phyloP scores from a whole-genome alignment of 2,329 filamentous ascomycete species.

The Nakataea oryzae region DNA sequence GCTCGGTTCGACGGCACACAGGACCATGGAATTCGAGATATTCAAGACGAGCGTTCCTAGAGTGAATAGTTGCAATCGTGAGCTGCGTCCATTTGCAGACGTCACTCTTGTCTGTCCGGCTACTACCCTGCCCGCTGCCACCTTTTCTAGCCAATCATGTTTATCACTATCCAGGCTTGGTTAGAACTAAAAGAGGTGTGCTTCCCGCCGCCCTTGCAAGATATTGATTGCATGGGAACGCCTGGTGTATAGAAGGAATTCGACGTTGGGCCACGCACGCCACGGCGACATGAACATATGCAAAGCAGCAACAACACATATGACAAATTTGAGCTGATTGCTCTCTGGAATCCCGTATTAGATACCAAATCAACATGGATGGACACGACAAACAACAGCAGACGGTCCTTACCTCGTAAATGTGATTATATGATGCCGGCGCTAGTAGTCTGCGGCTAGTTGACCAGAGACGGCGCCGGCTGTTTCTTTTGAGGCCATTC shows the following conservation, averaged over 20 bases:
- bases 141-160: not conserved
- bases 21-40: not conserved
- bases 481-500: not conserved
- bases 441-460: not conserved
- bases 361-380: not conserved
- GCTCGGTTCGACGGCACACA: not conserved
- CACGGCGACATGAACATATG: not conserved
- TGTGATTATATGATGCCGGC: not conserved
- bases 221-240: too few relatives aligned
- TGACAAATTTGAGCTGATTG: not conserved
- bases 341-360: not conserved
- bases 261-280: not conserved
- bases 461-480: not conserved
- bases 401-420: not conserved
- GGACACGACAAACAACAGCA: too few relatives aligned
- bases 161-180: too few relatives aligned
- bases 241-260: not conserved
- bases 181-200: not conserved
- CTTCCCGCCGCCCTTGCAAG: too few relatives aligned
- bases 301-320: not conserved
- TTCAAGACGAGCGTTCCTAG: not conserved
- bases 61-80: not conserved
- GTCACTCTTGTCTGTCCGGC: not conserved
- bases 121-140: not conserved
- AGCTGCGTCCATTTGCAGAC: too few relatives aligned